Evolutionary conservation across 208 protist genomes (phyloP), one percentile per base, ranked within the genome.

Genomic region (Leishmania tropica): DNA sequence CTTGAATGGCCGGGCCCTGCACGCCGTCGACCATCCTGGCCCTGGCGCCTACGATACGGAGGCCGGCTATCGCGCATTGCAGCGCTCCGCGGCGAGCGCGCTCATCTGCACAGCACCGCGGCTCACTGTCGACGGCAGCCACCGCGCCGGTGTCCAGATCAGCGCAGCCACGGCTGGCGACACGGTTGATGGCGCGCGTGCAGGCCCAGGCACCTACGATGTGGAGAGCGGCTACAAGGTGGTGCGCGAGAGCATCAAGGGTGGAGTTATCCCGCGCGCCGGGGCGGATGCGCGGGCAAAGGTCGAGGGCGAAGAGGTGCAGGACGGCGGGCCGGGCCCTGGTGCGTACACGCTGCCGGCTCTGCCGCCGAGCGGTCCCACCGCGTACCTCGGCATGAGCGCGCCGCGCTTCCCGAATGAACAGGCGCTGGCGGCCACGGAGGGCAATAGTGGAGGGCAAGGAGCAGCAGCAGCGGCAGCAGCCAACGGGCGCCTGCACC

Each of bases 321-420:
- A 67, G 21, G 54, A 21, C 60, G 17, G 37, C 8, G n/a, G 54
- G 21, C 87, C 86, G 2, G 90, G 90, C 15, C 90, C 90, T 58
- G 90, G 88, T 45, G 78, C 77, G 15, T 94, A 94, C 81, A 79
- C 62, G 0, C 67, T 85, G 40, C 82, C 82, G 10, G 40, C 78
- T 15, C 62, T 82, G 72, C 65, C 74, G 2, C 42, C 65, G 15
- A 45, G 78, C n/a, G 82, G 62, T 1, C 78, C 82, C 15, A 82
- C 78, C 0, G 82, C 78, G 28, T 53, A 42, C 28, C 73, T 85
- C 28, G 35, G 70, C 62, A 85, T 48, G 21, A 85, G 68, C n/a
- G 56, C 82, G 6, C 72, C 78, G 21, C 82, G 82, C 82, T 85
- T 85, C 51, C 78, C 78, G 10, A 82, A 65, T 78, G 78, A 85